Evolutionary conservation across 352 stramenopile genomes (phyloP).

Genomic region (Phytophthora colocasiae): DNA sequence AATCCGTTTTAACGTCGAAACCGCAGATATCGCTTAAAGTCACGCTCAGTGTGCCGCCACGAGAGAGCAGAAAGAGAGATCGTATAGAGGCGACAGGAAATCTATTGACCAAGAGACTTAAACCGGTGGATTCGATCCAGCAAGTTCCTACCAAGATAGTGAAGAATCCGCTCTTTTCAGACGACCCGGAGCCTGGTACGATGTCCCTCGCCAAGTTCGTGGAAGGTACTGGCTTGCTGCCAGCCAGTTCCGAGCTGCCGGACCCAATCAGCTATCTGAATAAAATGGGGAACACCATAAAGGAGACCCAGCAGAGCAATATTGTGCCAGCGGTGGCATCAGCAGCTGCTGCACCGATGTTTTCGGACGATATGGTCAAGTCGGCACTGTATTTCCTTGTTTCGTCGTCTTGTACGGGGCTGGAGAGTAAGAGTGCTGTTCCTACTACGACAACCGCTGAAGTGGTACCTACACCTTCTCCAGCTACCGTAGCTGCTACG

Average conservation of each 20-base stretch:
- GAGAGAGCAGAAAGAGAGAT: conserved; percentile 20
- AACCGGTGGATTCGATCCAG: not conserved
- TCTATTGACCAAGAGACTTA: conserved; percentile 5
- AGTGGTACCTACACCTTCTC: not conserved
- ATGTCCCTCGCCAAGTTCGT: conserved; percentile 52
- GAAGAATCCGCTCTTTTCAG: conserved; percentile 69
- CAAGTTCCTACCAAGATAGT: conserved; percentile 6
- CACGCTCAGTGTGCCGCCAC: conserved; percentile 41
- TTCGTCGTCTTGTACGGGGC: conserved; percentile 58
- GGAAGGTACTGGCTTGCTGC: conserved; percentile 47
- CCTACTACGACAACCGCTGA: not conserved
- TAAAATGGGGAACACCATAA: conserved; percentile 17
- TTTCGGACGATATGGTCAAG: conserved; percentile 70
- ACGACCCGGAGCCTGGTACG: conserved; percentile 45
- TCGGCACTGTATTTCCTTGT: conserved; percentile 72
- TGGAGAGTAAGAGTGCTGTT: conserved; percentile 25
- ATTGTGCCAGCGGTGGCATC: not conserved
- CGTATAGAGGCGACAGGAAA: not conserved
- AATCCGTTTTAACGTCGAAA: conserved; percentile 5
- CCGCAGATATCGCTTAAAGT: conserved; percentile 49
- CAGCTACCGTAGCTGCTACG: not conserved
- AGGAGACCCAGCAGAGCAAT: not conserved
- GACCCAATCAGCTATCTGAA: conserved; percentile 74
- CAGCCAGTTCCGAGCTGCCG: conserved; percentile 62
- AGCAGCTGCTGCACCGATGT: conserved; percentile 25